Conservation (phyloP, 2,329 filamentous ascomycete genomes). For the Cadophora gregata region DNA sequence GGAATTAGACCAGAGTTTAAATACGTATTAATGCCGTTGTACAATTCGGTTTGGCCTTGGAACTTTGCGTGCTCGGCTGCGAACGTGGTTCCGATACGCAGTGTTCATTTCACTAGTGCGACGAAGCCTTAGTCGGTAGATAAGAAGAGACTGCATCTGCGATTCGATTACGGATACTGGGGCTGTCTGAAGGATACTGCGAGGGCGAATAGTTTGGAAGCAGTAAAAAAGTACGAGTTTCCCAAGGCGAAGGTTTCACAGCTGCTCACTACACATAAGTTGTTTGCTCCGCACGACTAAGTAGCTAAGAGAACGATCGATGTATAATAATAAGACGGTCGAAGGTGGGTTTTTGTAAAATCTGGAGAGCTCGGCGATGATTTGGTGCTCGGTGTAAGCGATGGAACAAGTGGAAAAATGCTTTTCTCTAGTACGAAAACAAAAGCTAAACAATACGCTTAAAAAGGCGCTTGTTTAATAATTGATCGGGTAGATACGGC, state of each 20-base stretch:
- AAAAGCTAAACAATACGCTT: too few relatives aligned
- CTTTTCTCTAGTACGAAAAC: too few relatives aligned
- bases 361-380: background rate
- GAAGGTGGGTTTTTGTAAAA: background rate
- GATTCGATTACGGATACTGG: constrained; percentile 25
- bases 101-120: constrained; percentile 23
- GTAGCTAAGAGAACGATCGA: background rate
- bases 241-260: constrained; percentile 13
- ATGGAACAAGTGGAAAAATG: too few relatives aligned
- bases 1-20: constrained; percentile 18
- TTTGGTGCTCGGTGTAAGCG: too few relatives aligned
- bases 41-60: constrained; percentile 22
- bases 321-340: background rate
- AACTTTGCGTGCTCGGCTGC: constrained; percentile 22
- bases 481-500: too few relatives aligned
- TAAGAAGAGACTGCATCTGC: background rate
- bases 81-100: constrained; percentile 23
- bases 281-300: background rate
- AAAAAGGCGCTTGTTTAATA: too few relatives aligned
- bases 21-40: constrained; percentile 23
- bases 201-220: background rate
- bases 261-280: background rate
- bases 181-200: constrained; percentile 19
- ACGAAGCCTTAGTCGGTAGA: constrained; percentile 24
- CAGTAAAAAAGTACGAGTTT: constrained; percentile 16